A percentile compares a stretch with the other conserved stretches of the same genome.
Evolutionary conservation across 495 filamentous ascomycete species (phyloP).

Genomic region (Aspergillus steynii): DNA sequence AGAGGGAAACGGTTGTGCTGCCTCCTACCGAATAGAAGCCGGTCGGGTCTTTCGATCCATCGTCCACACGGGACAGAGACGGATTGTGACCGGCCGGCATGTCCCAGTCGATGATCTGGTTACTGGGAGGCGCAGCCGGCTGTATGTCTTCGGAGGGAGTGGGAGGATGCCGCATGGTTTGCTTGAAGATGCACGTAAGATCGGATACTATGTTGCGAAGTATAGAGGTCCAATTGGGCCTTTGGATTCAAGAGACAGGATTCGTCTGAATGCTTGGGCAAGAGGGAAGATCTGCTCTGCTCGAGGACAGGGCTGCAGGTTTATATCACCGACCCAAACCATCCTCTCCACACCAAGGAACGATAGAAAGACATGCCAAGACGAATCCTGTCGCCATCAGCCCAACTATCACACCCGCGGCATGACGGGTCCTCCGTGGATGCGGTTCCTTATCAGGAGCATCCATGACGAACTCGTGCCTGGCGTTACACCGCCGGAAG

Average conservation of each 20-base stretch:
- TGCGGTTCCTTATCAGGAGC: conserved; percentile 1
- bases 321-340: conserved; percentile 1
- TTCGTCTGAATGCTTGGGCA: background rate
- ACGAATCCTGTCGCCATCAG: conserved; percentile 6
- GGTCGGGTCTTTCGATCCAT: conserved; percentile 23
- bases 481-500: conserved; percentile 12
- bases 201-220: too few relatives aligned
- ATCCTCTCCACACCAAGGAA: conserved; percentile 12
- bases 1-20: conserved; percentile 29
- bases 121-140: conserved; percentile 9
- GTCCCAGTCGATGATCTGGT: conserved; percentile 22
- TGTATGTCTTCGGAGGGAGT: conserved; percentile 8
- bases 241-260: background rate
- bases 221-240: background rate
- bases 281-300: background rate
- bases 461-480: conserved; percentile 15
- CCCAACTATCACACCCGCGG: background rate
- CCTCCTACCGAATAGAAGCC: conserved; percentile 27
- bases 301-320: background rate
- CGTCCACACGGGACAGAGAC: conserved; percentile 4
- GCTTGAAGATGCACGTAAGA: background rate
- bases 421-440: background rate
- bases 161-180: conserved; percentile 8
- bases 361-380: conserved; percentile 14
- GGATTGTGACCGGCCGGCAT: conserved; percentile 3